Evolutionary conservation across 345 rosid species (phyloP), one percentile per base, ranked within the genome.

Genomic region (Euclidium syriacum): DNA sequence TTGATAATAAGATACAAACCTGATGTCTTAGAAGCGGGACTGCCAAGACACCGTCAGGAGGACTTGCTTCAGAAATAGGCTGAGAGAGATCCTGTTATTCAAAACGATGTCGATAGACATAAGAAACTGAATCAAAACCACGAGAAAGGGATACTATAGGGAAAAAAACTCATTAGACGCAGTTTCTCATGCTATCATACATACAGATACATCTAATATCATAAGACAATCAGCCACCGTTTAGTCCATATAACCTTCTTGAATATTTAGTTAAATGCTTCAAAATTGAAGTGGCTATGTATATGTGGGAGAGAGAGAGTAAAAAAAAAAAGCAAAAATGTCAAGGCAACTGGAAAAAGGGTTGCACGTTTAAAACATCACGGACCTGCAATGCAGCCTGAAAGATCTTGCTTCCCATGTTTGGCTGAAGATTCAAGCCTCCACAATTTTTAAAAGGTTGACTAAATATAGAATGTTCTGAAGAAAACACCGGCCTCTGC

Each of bases 21-120:
- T 90, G 97, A 79, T 85, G 95, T 63, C 87, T 80, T 71, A 90
- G 52, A 56, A 90, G 97, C 64, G 90, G 74, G 41, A 87, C 91
- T 55, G 87, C 39, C 80, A 90, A 46, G 75, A 73, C 62, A 77
- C 95, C 92, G 4, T 85, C 85, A 4, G 97, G 97, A 3, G 80
- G 90, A 64, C 24, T 71, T 61, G 82, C 81, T 83, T 90, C 97
- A 16, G 84, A 76, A 43, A 52, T 75, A 57, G 85, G 88, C 79
- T 87, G 88, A 47, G 86, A 78, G 64, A 85, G 82, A 76, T 79
- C 92, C 97, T 90, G 81, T 29, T 20, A 73, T 18, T 41, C 56
- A 65, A 68, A 18, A 62, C 41, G 67, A 24, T 34, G 16, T 18
- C 33, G 57, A 46, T 38, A 76, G 63, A 12, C 44, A 47, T 25